phyloP scores from a whole-genome alignment of 2,329 filamentous ascomycete genomes.

The Corynespora cassiicola region DNA sequence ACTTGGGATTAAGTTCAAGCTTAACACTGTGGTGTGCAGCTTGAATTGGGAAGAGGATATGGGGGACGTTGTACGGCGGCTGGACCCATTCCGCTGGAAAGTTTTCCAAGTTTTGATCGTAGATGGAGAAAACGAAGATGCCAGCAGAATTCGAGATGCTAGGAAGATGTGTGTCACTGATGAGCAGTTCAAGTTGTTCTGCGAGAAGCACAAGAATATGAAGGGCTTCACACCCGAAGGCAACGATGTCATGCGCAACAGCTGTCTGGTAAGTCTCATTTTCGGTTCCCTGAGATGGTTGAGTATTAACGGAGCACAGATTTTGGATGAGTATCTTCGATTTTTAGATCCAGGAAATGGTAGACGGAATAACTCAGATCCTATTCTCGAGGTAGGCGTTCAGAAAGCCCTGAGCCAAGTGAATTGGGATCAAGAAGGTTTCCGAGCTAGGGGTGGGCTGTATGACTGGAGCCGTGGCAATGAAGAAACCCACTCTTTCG shows the following conservation, averaged over 20 bases:
- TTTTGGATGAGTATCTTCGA: slow-evolving; percentile 60
- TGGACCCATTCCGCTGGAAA: slow-evolving; percentile 63
- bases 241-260: slow-evolving; percentile 59
- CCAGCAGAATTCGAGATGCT: slow-evolving; percentile 38
- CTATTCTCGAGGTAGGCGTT: slow-evolving; percentile 55
- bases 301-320: background rate
- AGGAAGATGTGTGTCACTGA: slow-evolving; percentile 55
- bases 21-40: slow-evolving; percentile 62
- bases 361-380: slow-evolving; percentile 34
- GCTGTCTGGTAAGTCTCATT: slow-evolving; percentile 48
- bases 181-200: slow-evolving; percentile 56
- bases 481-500: no score
- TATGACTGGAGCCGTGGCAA: slow-evolving; percentile 58
- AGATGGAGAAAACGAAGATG: slow-evolving; percentile 59
- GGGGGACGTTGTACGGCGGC: slow-evolving; percentile 35
- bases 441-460: slow-evolving; percentile 54
- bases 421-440: slow-evolving; percentile 55
- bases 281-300: background rate
- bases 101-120: slow-evolving; percentile 63
- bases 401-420: slow-evolving; percentile 53
- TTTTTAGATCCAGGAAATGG: slow-evolving; percentile 55
- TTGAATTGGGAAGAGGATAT: slow-evolving; percentile 58
- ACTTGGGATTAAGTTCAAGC: slow-evolving; percentile 61
- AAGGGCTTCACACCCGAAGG: slow-evolving; percentile 56
- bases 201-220: slow-evolving; percentile 44